phyloP scores from a whole-genome alignment of 192 early-diverging fungal genomes.

The Diversispora eburnea region DNA sequence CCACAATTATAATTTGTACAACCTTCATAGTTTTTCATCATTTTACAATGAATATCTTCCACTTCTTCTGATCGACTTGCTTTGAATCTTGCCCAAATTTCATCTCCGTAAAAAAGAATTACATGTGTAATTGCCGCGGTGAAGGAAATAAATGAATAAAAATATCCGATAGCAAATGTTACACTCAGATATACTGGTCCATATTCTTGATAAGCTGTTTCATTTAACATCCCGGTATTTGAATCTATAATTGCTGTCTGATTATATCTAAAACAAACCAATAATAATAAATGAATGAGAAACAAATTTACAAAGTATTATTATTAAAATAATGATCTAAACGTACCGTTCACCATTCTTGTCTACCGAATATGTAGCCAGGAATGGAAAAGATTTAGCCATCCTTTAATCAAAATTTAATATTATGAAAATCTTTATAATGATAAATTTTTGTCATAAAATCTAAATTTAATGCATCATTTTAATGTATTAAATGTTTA shows the following conservation, averaged over 20 bases:
- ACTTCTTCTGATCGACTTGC: slow-evolving; percentile 23
- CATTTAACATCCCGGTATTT: slow-evolving; percentile 38
- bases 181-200: slow-evolving; percentile 48
- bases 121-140: slow-evolving; percentile 52
- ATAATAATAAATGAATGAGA: neutral
- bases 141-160: slow-evolving; percentile 53
- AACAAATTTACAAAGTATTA: too few species aligned
- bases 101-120: slow-evolving; percentile 56
- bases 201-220: slow-evolving; percentile 40
- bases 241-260: slow-evolving; percentile 45
- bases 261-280: slow-evolving; percentile 39
- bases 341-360: slow-evolving; percentile 16
- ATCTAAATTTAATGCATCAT: neutral
- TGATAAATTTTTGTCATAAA: neutral
- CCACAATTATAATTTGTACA: neutral
- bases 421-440: neutral
- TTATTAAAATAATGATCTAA: neutral
- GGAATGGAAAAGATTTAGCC: slow-evolving; percentile 17
- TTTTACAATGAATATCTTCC: slow-evolving; percentile 41
- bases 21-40: slow-evolving; percentile 39
- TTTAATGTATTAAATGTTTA: slow-evolving; percentile 29
- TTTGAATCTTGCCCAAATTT: slow-evolving; percentile 45
- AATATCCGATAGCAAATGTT: slow-evolving; percentile 51
- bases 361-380: slow-evolving; percentile 18
- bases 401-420: neutral